phyloP scores from a whole-genome alignment of 768 basidiomycete species.

The Suillus spraguei region DNA sequence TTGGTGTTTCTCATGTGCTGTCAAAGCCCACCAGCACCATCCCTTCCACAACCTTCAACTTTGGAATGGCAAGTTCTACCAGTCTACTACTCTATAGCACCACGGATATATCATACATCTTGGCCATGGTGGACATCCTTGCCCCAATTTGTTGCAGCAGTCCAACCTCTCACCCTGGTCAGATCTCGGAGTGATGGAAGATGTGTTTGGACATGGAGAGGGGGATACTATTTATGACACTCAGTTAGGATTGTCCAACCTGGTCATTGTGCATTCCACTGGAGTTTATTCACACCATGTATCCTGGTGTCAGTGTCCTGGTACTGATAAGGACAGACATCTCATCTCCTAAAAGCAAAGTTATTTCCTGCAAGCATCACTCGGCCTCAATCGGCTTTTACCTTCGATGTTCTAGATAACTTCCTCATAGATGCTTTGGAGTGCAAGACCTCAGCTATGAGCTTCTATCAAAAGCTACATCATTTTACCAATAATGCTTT shows the following conservation, averaged over 20 bases:
- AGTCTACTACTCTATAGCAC: conserved; percentile 19
- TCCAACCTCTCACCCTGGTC: too few species aligned
- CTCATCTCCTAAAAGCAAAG: conserved; percentile 16
- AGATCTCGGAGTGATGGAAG: too few species aligned
- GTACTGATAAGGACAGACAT: not conserved
- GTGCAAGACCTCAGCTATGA: conserved; percentile 15
- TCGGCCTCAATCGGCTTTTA: conserved; percentile 22
- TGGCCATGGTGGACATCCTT: conserved; percentile 18
- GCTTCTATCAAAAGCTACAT: not conserved
- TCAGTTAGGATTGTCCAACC: not conserved
- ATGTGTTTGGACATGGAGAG: not conserved
- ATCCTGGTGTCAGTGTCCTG: conserved; percentile 7
- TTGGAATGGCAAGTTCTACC: conserved; percentile 25
- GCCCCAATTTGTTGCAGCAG: too few species aligned
- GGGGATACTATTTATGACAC: not conserved
- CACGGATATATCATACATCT: conserved; percentile 21
- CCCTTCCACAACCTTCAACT: conserved; percentile 21
- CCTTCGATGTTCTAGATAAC: conserved; percentile 22
- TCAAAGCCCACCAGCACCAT: conserved; percentile 1
- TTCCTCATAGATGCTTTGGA: conserved; percentile 22
- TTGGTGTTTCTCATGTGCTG: conserved; percentile 9
- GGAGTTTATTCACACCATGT: conserved; percentile 9
- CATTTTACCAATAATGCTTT: not conserved
- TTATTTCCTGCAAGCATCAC: conserved; percentile 19
- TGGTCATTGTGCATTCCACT: conserved; percentile 10